Evolutionary conservation across 108 stramenopile species (phyloP), one percentile per base, ranked within the genome.

Genomic region (Cyclotella baltica): DNA sequence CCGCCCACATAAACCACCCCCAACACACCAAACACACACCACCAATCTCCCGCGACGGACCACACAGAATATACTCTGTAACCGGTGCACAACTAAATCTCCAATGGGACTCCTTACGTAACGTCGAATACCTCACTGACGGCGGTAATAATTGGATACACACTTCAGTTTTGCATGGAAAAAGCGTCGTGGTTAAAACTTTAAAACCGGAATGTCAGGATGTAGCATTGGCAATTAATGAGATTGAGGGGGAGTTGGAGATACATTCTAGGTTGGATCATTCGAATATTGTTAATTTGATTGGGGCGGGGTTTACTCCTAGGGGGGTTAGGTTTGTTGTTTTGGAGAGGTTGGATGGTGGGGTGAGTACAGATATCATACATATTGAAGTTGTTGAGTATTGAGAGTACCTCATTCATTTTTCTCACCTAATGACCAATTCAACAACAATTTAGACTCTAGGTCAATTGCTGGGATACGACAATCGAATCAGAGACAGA

Each of bases 101-200:
- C 43, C 87, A 92, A 57, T 96, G 96, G 96, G 69, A 88, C 37
- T 69, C 85, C 53, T 71, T 96, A 30, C 72, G 75, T 23, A 93
- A 96, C 88, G 93, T 96, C 47, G 96, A 96, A 64, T 96, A 96
- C 75, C 80, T 96, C 63, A 96, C 96, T 0, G 96, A 96, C 79
- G 96, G 96, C 16, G 96, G 96, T 5, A 96, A 94, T 70, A 90
- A 85, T 58, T 96, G 96, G 96, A 93, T 96, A 58, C 96, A 96
- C 64, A 96, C 96, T 1, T 93, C 96, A 20, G 90, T 96, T 13
- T 81, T 90, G 63, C 68, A 88, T 48, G 89, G 86, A 16, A 88
- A 83, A 51, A 87, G 92, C 9, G 93, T 96, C 18, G 96, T 96
- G 11, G 87, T 96, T 43, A 96, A 96, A 80, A 94, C 93, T 20